Base-by-base conservation (phyloP, 192 early-diverging fungal species). In the Glomus cerebriforme region DNA sequence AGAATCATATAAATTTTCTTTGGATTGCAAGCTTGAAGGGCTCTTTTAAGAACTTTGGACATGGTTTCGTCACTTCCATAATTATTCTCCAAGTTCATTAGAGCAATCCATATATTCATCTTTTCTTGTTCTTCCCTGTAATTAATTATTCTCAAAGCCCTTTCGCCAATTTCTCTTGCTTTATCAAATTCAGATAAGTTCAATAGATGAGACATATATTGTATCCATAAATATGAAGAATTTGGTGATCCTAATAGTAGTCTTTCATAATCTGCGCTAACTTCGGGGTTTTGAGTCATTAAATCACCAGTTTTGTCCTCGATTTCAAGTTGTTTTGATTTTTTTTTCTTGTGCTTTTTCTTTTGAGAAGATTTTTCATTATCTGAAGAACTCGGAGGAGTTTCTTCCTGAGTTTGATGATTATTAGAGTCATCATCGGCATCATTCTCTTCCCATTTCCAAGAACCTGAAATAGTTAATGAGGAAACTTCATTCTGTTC, bases 191-290 rank as follows among this genome's bases (percentile, higher is more conserved):
- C 97, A 0, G 96, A 94, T 75, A 98, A 86, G 69, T 96, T 92
- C 4, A 99, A 86, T 79, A 99, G 96, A 89, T 95, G 96, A n/a
- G 97, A 96, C 97, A 99, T 99, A 82, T 96, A 99, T 85, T 99
- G 96, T 82, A 99, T 96, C 98, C 98, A 99, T 67, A 99, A 77
- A 87, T 92, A 97, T 24, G 98, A 99, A 71, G 93, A 95, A 87
- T 97, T 95, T 62, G 98, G 98, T 13, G 95, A 97, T 31, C 95
- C 95, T 62, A 99, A 85, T 34, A 99, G 81, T 65, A 99, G 84
- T 69, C 97, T 91, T 82, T 99, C 98, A 82, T 94, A 99, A 81
- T 97, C 96, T 17, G 89, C 85, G 22, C 94, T 88, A 5, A 89
- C 85, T 83, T 94, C 91, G 34, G 95, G 95, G 29, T 94, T 90